A percentile compares a stretch with the other conserved stretches of the same genome.
These are phyloP conservation scores for Suillus weaverae DNA, from an alignment of 768 basidiomycete genomes.

Conservation along the genomic window DNA sequence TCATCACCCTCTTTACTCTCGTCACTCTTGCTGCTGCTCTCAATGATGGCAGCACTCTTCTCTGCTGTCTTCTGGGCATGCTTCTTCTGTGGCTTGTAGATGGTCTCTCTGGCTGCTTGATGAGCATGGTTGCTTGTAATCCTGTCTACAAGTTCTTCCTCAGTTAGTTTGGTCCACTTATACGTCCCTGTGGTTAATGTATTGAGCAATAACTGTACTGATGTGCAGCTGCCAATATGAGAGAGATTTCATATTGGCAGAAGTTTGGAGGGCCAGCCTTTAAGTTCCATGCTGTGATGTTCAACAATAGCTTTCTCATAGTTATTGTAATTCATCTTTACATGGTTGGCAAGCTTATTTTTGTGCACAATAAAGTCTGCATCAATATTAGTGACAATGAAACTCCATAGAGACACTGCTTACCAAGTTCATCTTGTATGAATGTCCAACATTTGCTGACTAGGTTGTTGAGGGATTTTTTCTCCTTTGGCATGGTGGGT, in stretches of 20 bases:
- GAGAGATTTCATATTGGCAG: neutral
- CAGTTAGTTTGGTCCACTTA: neutral
- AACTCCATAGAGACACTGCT: neutral
- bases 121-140: neutral
- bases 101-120: neutral
- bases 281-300: neutral
- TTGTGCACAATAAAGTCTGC: neutral
- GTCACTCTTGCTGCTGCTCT: too few species aligned
- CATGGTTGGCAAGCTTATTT: neutral
- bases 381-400: neutral
- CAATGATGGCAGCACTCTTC: too few species aligned
- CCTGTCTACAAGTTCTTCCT: neutral
- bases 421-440: constrained; percentile 1
- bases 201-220: neutral
- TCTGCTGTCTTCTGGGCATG: too few species aligned
- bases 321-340: neutral
- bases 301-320: neutral
- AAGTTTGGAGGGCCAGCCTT: neutral
- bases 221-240: neutral
- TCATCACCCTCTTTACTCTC: too few species aligned
- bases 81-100: too few species aligned
- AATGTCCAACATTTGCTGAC: neutral
- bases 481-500: neutral
- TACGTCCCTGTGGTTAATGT: neutral
- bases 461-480: neutral